These are phyloP conservation scores for Chamaecrista fasciculata DNA, from an alignment of 306 rosid species.

Conservation along the genomic window DNA sequence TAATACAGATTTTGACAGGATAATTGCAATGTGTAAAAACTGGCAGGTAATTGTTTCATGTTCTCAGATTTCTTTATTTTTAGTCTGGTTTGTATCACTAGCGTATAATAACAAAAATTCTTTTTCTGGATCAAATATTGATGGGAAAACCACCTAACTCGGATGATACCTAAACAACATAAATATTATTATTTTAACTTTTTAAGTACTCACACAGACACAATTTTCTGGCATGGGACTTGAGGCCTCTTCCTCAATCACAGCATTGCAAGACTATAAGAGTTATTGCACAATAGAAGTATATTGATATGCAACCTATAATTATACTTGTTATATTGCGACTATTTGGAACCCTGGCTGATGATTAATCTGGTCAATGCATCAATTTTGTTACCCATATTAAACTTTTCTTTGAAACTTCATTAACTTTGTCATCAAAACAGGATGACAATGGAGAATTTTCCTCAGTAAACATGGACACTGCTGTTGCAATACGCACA, in stretches of 20 bases:
- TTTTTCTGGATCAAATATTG: no score
- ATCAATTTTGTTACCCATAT: not conserved
- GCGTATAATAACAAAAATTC: not conserved
- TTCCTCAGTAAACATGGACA: conserved; percentile 97
- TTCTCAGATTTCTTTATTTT: not conserved
- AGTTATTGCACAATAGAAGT: not conserved
- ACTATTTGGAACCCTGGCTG: not conserved
- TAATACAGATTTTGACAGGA: conserved; percentile 95
- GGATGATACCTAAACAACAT: no score
- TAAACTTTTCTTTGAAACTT: conserved; percentile 6
- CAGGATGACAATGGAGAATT: conserved; percentile 96
- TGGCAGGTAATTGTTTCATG: conserved; percentile 75
- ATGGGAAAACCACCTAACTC: no score
- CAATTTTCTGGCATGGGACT: no score
- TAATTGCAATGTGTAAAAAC: conserved; percentile 95
- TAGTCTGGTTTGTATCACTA: not conserved
- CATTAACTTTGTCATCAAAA: conserved; percentile 31
- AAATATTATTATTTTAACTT: no score
- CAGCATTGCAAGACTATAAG: not conserved
- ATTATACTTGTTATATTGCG: not conserved
- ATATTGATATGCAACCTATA: not conserved
- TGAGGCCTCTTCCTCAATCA: no score
- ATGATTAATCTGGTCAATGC: not conserved
- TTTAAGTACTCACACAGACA: no score
- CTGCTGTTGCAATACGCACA: conserved; percentile 98